These are phyloP conservation scores for Ceratobasidium sp. DNA, from an alignment of 1,284 basidiomycete genomes.

Conservation along the genomic window DNA sequence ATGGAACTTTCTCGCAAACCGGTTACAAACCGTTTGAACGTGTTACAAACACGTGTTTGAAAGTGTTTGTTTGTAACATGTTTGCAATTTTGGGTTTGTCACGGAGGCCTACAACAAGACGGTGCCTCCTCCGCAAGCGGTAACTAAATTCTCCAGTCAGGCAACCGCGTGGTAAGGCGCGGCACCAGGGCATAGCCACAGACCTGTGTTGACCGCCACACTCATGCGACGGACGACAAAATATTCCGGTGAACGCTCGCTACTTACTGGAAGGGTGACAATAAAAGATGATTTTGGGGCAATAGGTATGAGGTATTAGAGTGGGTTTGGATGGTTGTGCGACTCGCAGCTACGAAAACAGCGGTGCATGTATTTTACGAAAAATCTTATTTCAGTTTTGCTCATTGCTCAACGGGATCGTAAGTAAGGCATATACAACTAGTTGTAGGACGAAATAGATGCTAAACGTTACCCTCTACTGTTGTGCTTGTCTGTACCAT, in stretches of 20 bases:
- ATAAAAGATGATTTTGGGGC: too few species aligned
- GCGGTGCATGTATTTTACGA: neutral
- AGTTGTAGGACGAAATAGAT: neutral
- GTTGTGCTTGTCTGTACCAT: neutral
- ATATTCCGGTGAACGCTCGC: too few species aligned
- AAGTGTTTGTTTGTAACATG: too few species aligned
- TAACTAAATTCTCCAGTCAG: constrained; percentile 1
- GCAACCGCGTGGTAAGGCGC: neutral
- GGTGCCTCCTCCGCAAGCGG: constrained; percentile 3
- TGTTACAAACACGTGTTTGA: too few species aligned
- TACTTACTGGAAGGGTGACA: too few species aligned
- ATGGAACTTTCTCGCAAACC: too few species aligned
- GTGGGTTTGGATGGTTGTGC: too few species aligned
- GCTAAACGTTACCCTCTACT: neutral
- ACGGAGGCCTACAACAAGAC: neutral
- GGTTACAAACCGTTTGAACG: too few species aligned
- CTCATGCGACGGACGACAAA: neutral
- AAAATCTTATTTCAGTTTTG: neutral
- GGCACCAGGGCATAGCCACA: neutral
- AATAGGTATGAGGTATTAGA: too few species aligned
- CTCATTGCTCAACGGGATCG: neutral
- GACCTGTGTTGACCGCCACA: neutral
- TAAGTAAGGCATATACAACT: neutral
- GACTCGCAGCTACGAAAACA: neutral
- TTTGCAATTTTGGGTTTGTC: too few species aligned